Base-by-base conservation (phyloP, 352 stramenopile genomes). In the Globisporangium lucens region DNA sequence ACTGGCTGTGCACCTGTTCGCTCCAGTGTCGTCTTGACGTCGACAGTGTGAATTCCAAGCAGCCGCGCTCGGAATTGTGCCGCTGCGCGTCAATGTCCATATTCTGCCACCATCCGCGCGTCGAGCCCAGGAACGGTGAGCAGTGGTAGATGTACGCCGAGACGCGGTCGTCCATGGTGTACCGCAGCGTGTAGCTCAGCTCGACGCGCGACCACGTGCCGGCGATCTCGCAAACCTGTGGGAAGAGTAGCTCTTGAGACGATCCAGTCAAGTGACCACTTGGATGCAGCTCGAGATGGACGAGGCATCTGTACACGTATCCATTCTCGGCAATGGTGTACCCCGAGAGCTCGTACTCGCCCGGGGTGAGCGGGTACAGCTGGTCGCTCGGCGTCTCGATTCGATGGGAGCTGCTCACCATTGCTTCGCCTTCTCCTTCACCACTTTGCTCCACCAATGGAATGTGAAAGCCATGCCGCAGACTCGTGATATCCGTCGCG, bases 61-160 rank as follows among this genome's bases (percentile, higher is more conserved):
- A 71, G 1, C 78, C 78, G 15, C 72, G 70, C 58, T 86, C 78
- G 1, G 78, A 47, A 4, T 43, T 62, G 17, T 24, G 55, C 1
- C 57, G 51, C 33, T 66, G 61, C 22, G 66, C 61, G n/a, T 63
- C 69, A 3, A 80, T 53, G 27, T 78, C 67, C 6, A 75, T 73
- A 59, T 87, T 86, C 63, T 88, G 77, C 83, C 83, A 91, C 6
- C 69, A 79, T 1, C 80, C 80, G 30, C 83, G 74, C 49, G 88
- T 55, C 1, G 71, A 66, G n/a, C 76, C 79, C 0, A 61, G 56
- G 61, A 71, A 75, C 20, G 80, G 73, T 7, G 71, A 80, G 27
- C 75, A 72, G 27, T 76, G 78, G 62, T 89, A 89, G 53, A 82
- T 66, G 51, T 89, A 91, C 27, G 73, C 79, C 58, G 81, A 82